phyloP scores from a whole-genome alignment of 176 grass and related monocot species.

The Oryza glumipatula region DNA sequence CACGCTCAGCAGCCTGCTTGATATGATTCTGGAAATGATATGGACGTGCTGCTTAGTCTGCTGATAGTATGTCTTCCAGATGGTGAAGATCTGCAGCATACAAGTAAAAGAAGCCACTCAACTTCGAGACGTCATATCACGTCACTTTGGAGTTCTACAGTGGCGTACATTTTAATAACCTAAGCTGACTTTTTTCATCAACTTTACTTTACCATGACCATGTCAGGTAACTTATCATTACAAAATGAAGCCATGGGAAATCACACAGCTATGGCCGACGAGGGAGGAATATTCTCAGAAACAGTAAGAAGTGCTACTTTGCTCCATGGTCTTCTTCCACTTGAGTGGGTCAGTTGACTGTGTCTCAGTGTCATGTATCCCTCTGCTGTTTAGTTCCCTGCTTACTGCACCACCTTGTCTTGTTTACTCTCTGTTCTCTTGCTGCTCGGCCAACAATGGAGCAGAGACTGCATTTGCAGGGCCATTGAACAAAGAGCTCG shows the following conservation, averaged over 20 bases:
- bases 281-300: constrained; percentile 56
- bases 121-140: constrained; percentile 24
- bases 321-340: constrained; percentile 31
- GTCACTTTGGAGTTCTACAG: constrained; percentile 22
- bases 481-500: constrained; percentile 37
- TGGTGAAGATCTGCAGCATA: constrained; percentile 19
- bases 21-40: constrained; percentile 5
- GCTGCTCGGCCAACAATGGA: constrained; percentile 12
- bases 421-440: constrained; percentile 22
- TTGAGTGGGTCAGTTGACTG: constrained; percentile 45
- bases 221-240: constrained; percentile 26
- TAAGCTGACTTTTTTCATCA: constrained; percentile 27
- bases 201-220: constrained; percentile 19
- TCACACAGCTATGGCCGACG: constrained; percentile 18
- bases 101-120: constrained; percentile 34
- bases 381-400: constrained; percentile 32
- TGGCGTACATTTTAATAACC: background rate
- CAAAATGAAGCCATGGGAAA: constrained; percentile 37
- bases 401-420: constrained; percentile 44
- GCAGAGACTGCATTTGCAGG: constrained; percentile 26
- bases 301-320: constrained; percentile 45
- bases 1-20: background rate
- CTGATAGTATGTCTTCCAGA: constrained; percentile 16
- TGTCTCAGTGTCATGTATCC: background rate
- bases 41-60: background rate